Base-by-base conservation (phyloP, 139 green algal genomes). In the Volvox reticuliferus region DNA sequence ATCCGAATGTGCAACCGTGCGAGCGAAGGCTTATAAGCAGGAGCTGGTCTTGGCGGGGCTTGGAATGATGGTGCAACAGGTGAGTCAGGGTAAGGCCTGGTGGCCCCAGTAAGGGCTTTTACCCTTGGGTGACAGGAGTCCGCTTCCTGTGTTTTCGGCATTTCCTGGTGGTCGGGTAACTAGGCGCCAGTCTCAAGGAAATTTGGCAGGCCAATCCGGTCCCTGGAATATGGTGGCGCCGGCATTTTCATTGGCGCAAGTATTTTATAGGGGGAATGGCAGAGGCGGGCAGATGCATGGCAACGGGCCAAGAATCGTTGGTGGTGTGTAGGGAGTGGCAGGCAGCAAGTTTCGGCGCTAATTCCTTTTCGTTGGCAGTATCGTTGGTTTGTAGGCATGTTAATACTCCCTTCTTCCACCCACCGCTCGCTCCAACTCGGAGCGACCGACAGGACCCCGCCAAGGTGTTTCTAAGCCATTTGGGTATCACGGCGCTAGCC, bases 31-130 rank as follows among this genome's bases (percentile, higher is more conserved):
- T 12, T 89, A 73, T 68, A 89, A 82, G 37, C 85, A 89, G 63
- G 85, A 89, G 85, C 71, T 89, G 37, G 20, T 89, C 37, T n/a
- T 89, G 37, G 71, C 71, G 36, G 85, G 85, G 12, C 28, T 89
- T n/a, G 32, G 69, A n/a, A 82, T 89, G 69, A 73, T 89, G 69
- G 85, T 89, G 69, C 85, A 89, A 68, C 85, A 89, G 85, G 85
- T 62, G 37, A 12, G 84, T 35, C 13, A 26, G 32, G 63, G 9
- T 73, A 73, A 28, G 21, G 65, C 21, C 21, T 24, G 65, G 65
- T n/a, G 21, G 65, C 21, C 65, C 65, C 12, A 73, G 81, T 6
- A 2, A 55, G 37, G 79, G 69, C 1, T 6, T n/a, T 21, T n/a
- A 44, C 37, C 37, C 22, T 3, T 24, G 65, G 65, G 65, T 55